phyloP scores from a whole-genome alignment of 2,329 filamentous ascomycete species.

The Pestalotiopsis fici region DNA sequence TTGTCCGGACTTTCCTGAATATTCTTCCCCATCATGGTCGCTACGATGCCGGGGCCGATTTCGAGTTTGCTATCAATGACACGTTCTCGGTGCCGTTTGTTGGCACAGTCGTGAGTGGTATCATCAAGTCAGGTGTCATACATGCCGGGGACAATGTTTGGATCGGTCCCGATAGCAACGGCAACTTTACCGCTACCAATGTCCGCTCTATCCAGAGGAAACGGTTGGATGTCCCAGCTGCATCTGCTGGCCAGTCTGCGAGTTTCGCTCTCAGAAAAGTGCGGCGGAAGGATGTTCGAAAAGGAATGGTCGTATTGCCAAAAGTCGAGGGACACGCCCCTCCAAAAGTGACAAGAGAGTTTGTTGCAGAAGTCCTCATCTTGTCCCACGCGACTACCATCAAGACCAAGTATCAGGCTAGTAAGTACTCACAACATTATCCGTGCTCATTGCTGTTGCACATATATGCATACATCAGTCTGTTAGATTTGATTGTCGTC shows the following conservation, averaged over 20 bases:
- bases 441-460: not conserved
- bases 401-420: constrained; percentile 94
- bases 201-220: constrained; percentile 95
- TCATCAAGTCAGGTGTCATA: constrained; percentile 84
- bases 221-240: constrained; percentile 83
- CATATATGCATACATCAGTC: not conserved
- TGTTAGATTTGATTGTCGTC: not conserved
- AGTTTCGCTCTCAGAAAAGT: constrained; percentile 89
- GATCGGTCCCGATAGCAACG: constrained; percentile 86
- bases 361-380: constrained; percentile 87
- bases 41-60: constrained; percentile 83
- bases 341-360: constrained; percentile 74
- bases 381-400: constrained; percentile 96
- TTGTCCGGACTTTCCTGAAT: constrained; percentile 91
- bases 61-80: constrained; percentile 96
- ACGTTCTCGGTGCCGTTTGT: constrained; percentile 98
- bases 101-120: constrained; percentile 92
- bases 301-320: constrained; percentile 95
- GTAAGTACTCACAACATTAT: not conserved
- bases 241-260: constrained; percentile 88
- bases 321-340: constrained; percentile 72
- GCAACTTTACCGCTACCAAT: constrained; percentile 83
- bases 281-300: constrained; percentile 87
- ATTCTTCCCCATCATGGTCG: constrained; percentile 93
- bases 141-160: constrained; percentile 89